These are phyloP conservation scores for Nigrospora osmanthi DNA, from an alignment of 2,329 filamentous ascomycete species.

Conservation along the genomic window DNA sequence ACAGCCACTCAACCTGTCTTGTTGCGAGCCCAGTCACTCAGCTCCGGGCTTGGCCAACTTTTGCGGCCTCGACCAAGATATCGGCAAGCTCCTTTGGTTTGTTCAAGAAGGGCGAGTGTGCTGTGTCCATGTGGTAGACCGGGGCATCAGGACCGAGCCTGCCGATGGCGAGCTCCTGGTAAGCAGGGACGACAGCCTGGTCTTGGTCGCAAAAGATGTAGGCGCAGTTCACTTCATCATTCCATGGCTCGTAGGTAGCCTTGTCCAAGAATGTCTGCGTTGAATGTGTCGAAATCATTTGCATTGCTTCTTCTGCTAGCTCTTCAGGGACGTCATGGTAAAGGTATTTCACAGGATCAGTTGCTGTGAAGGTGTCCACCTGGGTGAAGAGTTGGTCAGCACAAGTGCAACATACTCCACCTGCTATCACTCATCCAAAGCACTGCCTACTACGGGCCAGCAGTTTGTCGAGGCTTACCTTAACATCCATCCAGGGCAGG, in stretches of 20 bases:
- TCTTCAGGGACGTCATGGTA: conserved; percentile 11
- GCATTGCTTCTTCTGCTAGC: conserved; percentile 4
- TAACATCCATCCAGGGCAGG: conserved; percentile 15
- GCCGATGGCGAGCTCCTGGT: conserved; percentile 7
- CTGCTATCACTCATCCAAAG: too few relatives aligned
- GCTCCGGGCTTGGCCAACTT: neutral
- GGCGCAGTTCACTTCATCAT: conserved; percentile 10
- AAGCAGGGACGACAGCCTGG: conserved; percentile 4
- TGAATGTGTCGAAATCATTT: conserved; percentile 9
- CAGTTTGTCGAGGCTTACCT: neutral
- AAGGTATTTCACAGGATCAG: conserved; percentile 8
- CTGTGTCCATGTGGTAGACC: conserved; percentile 6
- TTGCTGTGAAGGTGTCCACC: conserved; percentile 7
- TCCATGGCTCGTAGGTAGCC: conserved; percentile 12
- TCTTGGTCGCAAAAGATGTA: conserved; percentile 11
- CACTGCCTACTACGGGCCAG: too few relatives aligned
- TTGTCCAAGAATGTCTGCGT: conserved; percentile 8
- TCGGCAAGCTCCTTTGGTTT: conserved; percentile 6
- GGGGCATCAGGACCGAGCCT: conserved; percentile 7
- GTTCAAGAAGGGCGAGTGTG: conserved; percentile 11
- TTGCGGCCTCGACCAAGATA: conserved; percentile 2
- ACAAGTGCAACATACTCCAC: too few relatives aligned
- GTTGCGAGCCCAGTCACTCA: too few relatives aligned
- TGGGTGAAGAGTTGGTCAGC: neutral
- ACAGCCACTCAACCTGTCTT: too few relatives aligned